phyloP scores from a whole-genome alignment of 2,329 filamentous ascomycete genomes.

The Drechslerella dactyloides region DNA sequence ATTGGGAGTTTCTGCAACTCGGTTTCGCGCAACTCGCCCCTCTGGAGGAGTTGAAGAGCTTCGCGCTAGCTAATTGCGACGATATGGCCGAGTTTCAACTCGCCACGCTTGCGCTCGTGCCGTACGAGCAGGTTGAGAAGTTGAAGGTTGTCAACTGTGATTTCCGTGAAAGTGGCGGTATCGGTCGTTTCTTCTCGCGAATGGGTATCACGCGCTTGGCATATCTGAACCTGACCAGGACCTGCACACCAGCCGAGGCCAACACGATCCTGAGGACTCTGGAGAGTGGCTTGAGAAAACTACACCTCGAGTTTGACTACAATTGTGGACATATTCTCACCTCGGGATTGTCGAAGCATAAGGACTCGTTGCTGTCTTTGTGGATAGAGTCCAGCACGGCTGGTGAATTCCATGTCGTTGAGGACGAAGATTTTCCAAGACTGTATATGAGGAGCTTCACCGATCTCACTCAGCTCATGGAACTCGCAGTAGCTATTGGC shows the following conservation, averaged over 20 bases:
- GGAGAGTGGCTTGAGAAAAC: constrained; percentile 1
- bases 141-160: constrained; percentile 23
- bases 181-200: not conserved
- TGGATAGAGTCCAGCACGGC: constrained; percentile 27
- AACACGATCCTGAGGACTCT: not conserved
- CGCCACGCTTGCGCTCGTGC: constrained; percentile 4
- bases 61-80: constrained; percentile 4
- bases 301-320: constrained; percentile 27
- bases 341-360: constrained; percentile 1
- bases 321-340: constrained; percentile 6
- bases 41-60: not conserved
- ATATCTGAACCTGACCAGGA: constrained; percentile 12
- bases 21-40: not conserved
- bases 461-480: constrained; percentile 5
- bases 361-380: constrained; percentile 6
- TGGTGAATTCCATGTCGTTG: constrained; percentile 3
- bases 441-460: constrained; percentile 7
- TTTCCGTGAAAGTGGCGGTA: not conserved
- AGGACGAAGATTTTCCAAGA: not conserved
- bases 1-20: constrained; percentile 7
- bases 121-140: constrained; percentile 1
- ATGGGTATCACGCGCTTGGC: not conserved
- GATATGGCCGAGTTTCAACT: constrained; percentile 24
- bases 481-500: constrained; percentile 18
- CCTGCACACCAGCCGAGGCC: constrained; percentile 16